Conservation (phyloP, 1,284 basidiomycete genomes). For the Mycena citricolor region DNA sequence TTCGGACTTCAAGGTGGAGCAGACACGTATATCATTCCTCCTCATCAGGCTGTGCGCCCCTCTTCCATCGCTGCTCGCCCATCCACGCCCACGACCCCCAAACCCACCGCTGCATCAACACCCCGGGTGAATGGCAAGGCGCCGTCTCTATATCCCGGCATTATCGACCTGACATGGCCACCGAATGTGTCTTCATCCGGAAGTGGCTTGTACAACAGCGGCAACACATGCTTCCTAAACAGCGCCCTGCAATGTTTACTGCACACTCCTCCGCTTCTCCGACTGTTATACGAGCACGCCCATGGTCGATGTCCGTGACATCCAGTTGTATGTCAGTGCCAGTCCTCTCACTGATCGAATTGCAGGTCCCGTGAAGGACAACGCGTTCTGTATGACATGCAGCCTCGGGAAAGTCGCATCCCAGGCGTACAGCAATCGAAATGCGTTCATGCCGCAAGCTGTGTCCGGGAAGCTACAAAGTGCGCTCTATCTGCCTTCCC, state of each 20-base stretch:
- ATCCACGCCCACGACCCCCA: slow-evolving; percentile 29
- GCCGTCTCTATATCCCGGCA: slow-evolving; percentile 45
- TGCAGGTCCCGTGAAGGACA: slow-evolving; percentile 52
- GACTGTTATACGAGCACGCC: slow-evolving; percentile 62
- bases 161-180: slow-evolving; percentile 63
- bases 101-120: slow-evolving; percentile 9
- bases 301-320: slow-evolving; percentile 48
- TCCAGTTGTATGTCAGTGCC: not conserved
- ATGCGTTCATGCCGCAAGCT: slow-evolving; percentile 57
- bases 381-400: slow-evolving; percentile 79
- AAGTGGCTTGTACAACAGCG: slow-evolving; percentile 83
- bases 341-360: slow-evolving; percentile 18
- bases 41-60: slow-evolving; percentile 22
- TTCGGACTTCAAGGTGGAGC: no score
- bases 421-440: slow-evolving; percentile 46
- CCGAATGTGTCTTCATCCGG: slow-evolving; percentile 39
- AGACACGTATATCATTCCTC: no score
- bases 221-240: slow-evolving; percentile 98
- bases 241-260: slow-evolving; percentile 92
- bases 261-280: slow-evolving; percentile 89
- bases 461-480: slow-evolving; percentile 71
- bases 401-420: slow-evolving; percentile 55
- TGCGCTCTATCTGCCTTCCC: slow-evolving; percentile 38
- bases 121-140: slow-evolving; percentile 24
- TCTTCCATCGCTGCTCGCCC: slow-evolving; percentile 23